Evolutionary conservation across 306 rosid genomes (phyloP).

Genomic region (Canavalia ensiformis): DNA sequence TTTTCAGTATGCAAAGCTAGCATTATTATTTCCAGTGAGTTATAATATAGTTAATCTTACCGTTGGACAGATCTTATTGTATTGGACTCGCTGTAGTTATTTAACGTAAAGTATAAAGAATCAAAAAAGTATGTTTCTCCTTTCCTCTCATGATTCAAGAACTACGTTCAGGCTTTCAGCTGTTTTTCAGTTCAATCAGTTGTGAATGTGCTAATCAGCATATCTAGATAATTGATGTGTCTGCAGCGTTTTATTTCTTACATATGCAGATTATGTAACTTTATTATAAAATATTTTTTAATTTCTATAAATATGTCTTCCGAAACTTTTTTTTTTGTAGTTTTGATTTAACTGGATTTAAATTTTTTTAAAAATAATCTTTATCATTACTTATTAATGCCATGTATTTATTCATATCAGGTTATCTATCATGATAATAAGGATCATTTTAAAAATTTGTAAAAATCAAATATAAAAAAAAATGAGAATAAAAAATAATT

Average conservation of each 20-base stretch:
- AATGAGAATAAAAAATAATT: too few relatives aligned
- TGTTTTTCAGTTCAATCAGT: conserved; percentile 15
- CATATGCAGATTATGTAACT: background rate
- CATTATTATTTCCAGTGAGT: background rate
- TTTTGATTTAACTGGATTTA: too few relatives aligned
- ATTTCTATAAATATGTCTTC: too few relatives aligned
- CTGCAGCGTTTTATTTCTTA: background rate
- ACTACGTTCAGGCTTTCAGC: background rate
- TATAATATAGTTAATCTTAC: conserved; percentile 17
- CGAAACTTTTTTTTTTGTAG: too few relatives aligned
- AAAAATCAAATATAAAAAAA: too few relatives aligned
- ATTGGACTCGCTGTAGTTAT: background rate
- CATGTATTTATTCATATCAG: too few relatives aligned
- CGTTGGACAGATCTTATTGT: background rate
- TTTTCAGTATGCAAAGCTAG: conserved; percentile 1
- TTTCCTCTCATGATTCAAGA: background rate
- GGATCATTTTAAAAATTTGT: too few relatives aligned
- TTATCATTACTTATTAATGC: too few relatives aligned
- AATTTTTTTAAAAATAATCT: too few relatives aligned
- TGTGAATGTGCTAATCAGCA: background rate
- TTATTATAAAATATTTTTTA: background rate
- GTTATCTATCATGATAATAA: too few relatives aligned
- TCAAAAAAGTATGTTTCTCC: background rate
- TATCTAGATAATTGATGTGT: background rate
- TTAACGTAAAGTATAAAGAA: background rate